A percentile compares a stretch with the other conserved stretches of the same genome.
phyloP scores from a whole-genome alignment of 192 early-diverging fungal genomes.

The Coemansia sp. region DNA sequence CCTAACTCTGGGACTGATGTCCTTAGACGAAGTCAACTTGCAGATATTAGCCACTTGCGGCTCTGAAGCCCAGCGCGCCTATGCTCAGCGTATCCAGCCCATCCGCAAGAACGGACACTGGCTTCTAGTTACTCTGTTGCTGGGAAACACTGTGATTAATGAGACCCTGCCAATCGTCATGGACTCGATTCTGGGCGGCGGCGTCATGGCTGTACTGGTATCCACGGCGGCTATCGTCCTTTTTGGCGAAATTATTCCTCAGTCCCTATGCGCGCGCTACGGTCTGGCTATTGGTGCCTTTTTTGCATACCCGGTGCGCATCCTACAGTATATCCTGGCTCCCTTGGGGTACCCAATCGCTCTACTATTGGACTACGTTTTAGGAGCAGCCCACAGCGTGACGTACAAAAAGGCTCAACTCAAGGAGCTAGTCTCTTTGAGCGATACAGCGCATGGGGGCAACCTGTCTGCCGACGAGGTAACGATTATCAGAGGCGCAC shows the following conservation, averaged over 20 bases:
- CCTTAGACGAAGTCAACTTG: slow-evolving; percentile 81
- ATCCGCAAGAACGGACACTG: slow-evolving; percentile 90
- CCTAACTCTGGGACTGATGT: slow-evolving; percentile 73
- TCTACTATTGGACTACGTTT: slow-evolving; percentile 74
- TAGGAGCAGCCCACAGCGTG: slow-evolving; percentile 87
- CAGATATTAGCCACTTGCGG: slow-evolving; percentile 84
- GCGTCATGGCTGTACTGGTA: slow-evolving; percentile 79
- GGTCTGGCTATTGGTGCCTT: slow-evolving; percentile 89
- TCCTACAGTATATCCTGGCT: slow-evolving; percentile 68
- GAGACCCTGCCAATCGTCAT: slow-evolving; percentile 90
- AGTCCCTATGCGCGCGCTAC: slow-evolving; percentile 86
- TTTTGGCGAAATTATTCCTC: slow-evolving; percentile 97
- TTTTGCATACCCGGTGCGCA: slow-evolving; percentile 75
- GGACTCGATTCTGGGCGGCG: slow-evolving; percentile 74
- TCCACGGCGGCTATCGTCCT: slow-evolving; percentile 89
- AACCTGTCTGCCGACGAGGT: slow-evolving; percentile 78
- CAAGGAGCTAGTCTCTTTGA: slow-evolving; percentile 77
- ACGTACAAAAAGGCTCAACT: slow-evolving; percentile 83
- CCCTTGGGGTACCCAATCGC: slow-evolving; percentile 84
- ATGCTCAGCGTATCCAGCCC: slow-evolving; percentile 83
- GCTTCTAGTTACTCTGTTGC: slow-evolving; percentile 89
- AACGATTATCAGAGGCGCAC: slow-evolving; percentile 75
- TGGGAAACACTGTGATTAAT: slow-evolving; percentile 95
- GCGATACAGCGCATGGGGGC: slow-evolving; percentile 69
- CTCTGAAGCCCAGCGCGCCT: slow-evolving; percentile 62